Evolutionary conservation across 306 rosid species (phyloP).

Genomic region (Carpinus fangiana): DNA sequence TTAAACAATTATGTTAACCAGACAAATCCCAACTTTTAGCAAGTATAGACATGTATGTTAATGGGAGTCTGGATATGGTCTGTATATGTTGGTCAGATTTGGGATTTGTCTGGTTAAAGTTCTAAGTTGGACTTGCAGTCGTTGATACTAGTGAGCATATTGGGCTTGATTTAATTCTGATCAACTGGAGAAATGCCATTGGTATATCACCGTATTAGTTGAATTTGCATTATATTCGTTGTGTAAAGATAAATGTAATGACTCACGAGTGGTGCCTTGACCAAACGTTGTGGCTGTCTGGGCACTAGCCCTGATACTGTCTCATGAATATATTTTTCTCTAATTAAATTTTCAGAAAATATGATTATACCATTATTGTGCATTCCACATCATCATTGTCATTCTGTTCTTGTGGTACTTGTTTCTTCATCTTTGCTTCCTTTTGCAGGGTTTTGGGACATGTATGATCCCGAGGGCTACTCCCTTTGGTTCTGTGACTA

Average conservation of each 20-base stretch:
- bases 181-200: neutral
- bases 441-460: conserved; percentile 86
- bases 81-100: neutral
- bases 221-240: neutral
- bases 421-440: neutral
- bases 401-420: too few relatives aligned
- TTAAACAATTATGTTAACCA: too few relatives aligned
- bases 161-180: neutral
- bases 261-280: neutral
- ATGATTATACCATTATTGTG: neutral
- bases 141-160: neutral
- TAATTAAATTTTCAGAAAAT: neutral
- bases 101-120: neutral
- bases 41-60: neutral
- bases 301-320: neutral
- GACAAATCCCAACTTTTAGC: neutral
- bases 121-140: neutral
- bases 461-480: conserved; percentile 92
- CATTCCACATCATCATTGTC: neutral
- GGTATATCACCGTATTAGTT: neutral
- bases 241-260: neutral
- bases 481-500: conserved; percentile 94
- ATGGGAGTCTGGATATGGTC: neutral
- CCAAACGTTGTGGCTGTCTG: neutral
- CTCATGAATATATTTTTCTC: neutral